A percentile compares a stretch with the other conserved stretches of the same genome.
Conservation (phyloP, 1,284 basidiomycete species). For the Meira miltonrushii region DNA sequence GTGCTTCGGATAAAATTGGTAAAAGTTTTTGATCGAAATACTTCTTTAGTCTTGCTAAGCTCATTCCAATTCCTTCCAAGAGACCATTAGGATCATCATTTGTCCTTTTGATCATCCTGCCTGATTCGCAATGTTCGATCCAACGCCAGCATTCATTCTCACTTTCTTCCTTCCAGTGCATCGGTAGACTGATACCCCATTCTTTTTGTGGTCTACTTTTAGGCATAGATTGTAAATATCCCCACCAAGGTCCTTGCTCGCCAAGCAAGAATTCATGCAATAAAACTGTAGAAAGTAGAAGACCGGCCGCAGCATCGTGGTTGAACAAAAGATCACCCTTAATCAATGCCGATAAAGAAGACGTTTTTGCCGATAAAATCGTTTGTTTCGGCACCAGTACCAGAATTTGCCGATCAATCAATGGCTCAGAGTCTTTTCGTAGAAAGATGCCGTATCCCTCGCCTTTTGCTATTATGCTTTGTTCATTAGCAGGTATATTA, state of each 20-base stretch:
- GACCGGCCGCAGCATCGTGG: constrained; percentile 4
- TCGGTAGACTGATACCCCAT: constrained; percentile 8
- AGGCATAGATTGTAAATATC: constrained; percentile 6
- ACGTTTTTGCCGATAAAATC: constrained; percentile 1
- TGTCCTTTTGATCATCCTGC: constrained; percentile 5
- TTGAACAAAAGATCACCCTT: not conserved
- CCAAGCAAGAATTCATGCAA: constrained; percentile 11
- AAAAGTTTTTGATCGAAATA: not conserved
- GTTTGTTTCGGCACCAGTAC: constrained; percentile 2
- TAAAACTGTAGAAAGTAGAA: constrained; percentile 6
- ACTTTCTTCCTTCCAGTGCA: not conserved
- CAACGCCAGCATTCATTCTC: constrained; percentile 2
- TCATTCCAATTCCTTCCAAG: constrained; percentile 10
- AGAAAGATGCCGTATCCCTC: constrained; percentile 7
- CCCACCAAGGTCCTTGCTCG: constrained; percentile 6
- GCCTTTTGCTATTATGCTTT: not conserved
- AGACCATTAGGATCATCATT: not conserved
- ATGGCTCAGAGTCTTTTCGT: not conserved
- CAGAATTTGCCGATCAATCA: constrained; percentile 4
- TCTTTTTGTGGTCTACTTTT: not conserved
- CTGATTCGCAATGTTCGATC: not conserved
- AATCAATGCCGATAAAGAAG: not conserved
- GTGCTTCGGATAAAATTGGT: not conserved
- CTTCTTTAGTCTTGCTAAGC: not conserved
- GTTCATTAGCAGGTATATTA: not conserved